Conservation (phyloP, 2,329 filamentous ascomycete genomes). For the Diatrype stigma region DNA sequence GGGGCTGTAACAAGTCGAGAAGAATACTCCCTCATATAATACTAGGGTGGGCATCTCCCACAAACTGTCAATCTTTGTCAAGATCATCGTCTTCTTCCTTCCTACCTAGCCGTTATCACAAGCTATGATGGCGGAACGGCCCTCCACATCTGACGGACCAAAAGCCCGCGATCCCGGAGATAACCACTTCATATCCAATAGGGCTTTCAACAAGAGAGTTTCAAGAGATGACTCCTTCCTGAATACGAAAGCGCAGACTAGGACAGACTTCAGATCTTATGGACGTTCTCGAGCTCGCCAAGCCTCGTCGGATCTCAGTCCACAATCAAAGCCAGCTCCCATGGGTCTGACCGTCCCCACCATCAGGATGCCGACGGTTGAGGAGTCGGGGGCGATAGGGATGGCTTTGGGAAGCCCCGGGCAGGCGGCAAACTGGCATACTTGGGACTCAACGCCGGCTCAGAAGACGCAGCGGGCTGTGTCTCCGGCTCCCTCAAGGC, state of each 20-base stretch:
- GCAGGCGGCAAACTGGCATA: conserved; percentile 28
- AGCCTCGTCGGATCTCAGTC: conserved; percentile 40
- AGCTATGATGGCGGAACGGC: conserved; percentile 30
- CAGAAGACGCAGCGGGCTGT: conserved; percentile 10
- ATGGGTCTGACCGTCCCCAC: conserved; percentile 27
- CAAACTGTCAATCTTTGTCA: conserved; percentile 17
- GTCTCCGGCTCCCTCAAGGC: conserved; percentile 13
- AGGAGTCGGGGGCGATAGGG: conserved; percentile 52
- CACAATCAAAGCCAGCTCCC: conserved; percentile 26
- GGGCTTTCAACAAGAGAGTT: conserved; percentile 36
- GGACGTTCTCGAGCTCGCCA: conserved; percentile 37
- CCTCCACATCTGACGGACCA: conserved; percentile 38
- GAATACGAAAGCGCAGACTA: conserved; percentile 25
- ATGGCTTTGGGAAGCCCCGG: conserved; percentile 71
- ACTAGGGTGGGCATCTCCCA: conserved; percentile 2
- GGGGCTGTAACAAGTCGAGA: background rate
- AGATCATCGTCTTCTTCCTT: conserved; percentile 19
- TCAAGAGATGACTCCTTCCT: conserved; percentile 42
- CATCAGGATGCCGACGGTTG: conserved; percentile 36
- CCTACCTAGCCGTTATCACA: conserved; percentile 9
- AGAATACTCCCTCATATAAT: background rate
- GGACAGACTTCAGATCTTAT: conserved; percentile 33
- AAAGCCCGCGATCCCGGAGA: conserved; percentile 24
- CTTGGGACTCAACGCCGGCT: conserved; percentile 13
- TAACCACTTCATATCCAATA: conserved; percentile 16